These are phyloP conservation scores for Pseudogymnoascus sp. DNA, from an alignment of 2,329 filamentous ascomycete species.

Conservation along the genomic window DNA sequence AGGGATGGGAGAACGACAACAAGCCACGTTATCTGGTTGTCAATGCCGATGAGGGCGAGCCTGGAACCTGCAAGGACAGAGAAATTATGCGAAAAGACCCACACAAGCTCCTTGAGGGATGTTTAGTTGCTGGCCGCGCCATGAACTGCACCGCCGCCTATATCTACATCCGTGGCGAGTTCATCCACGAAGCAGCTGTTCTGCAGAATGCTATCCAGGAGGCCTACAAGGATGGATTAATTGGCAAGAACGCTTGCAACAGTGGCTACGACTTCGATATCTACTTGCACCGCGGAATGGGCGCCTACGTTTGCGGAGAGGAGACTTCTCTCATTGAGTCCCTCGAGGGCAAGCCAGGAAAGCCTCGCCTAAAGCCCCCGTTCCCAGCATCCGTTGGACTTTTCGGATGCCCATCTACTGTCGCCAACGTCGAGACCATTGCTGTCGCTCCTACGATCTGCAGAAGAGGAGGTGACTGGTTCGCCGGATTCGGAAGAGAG, in stretches of 20 bases:
- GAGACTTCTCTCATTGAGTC: slow-evolving; percentile 98
- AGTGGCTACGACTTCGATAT: slow-evolving; percentile 98
- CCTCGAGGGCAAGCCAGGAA: slow-evolving; percentile 95
- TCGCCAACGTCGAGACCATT: slow-evolving; percentile 96
- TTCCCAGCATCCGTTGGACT: slow-evolving; percentile 96
- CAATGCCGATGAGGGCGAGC: slow-evolving; percentile 97
- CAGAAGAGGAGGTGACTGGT: slow-evolving; percentile 87
- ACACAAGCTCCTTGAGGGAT: slow-evolving; percentile 97
- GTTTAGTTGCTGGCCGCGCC: slow-evolving; percentile 86
- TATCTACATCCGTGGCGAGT: slow-evolving; percentile 99
- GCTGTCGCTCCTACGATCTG: slow-evolving; percentile 94
- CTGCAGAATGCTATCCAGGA: slow-evolving; percentile 95
- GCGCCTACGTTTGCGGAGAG: slow-evolving; percentile 96
- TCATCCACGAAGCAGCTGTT: slow-evolving; percentile 89
- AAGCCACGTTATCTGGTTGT: slow-evolving; percentile 96
- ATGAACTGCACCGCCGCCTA: slow-evolving; percentile 99
- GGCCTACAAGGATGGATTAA: slow-evolving; percentile 86
- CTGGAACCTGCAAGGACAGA: slow-evolving; percentile 97
- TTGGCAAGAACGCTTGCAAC: slow-evolving; percentile 96
- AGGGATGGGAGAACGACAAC: slow-evolving; percentile 96
- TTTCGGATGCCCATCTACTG: slow-evolving; percentile 95
- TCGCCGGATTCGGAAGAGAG: slow-evolving; percentile 87
- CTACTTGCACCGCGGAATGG: slow-evolving; percentile 91
- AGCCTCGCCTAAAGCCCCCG: slow-evolving; percentile 95
- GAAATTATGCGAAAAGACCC: slow-evolving; percentile 99